phyloP scores from a whole-genome alignment of 108 stramenopile genomes.

The Skeletonema potamos region DNA sequence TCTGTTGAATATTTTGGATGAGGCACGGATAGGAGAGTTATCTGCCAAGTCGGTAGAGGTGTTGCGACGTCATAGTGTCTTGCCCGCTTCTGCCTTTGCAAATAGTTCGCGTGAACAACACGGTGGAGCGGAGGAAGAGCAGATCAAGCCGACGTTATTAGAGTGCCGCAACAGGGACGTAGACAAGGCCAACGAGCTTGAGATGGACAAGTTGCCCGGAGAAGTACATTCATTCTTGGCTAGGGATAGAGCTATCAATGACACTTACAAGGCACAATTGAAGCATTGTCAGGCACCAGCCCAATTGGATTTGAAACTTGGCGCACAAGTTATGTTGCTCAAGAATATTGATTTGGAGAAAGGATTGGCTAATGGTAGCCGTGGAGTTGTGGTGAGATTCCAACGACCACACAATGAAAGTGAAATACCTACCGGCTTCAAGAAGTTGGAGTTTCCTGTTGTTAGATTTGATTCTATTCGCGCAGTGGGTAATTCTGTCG shows the following conservation, averaged over 20 bases:
- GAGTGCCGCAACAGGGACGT: constrained; percentile 79
- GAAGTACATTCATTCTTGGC: constrained; percentile 47
- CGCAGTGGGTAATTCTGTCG: neutral
- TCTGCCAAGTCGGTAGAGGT: constrained; percentile 25
- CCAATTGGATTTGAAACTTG: constrained; percentile 52
- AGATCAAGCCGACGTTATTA: constrained; percentile 56
- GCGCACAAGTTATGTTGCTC: constrained; percentile 87
- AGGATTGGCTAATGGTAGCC: constrained; percentile 84
- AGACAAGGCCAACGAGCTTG: constrained; percentile 58
- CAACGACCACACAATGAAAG: constrained; percentile 29
- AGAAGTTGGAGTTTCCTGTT: constrained; percentile 48
- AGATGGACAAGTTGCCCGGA: constrained; percentile 56
- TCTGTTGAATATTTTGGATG: constrained; percentile 74
- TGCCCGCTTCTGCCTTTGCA: constrained; percentile 22
- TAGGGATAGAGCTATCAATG: constrained; percentile 48
- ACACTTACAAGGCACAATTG: constrained; percentile 38
- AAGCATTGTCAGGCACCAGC: constrained; percentile 63
- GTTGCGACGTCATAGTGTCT: constrained; percentile 17
- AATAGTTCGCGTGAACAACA: constrained; percentile 3
- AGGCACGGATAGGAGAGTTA: constrained; percentile 68
- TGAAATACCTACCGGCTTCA: constrained; percentile 46
- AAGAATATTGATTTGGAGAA: constrained; percentile 67
- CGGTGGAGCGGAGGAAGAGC: constrained; percentile 5
- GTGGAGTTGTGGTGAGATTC: constrained; percentile 85
- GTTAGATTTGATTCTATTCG: constrained; percentile 34